Conservation (phyloP, 2,329 filamentous ascomycete genomes). For the Trichoderma harzianum region DNA sequence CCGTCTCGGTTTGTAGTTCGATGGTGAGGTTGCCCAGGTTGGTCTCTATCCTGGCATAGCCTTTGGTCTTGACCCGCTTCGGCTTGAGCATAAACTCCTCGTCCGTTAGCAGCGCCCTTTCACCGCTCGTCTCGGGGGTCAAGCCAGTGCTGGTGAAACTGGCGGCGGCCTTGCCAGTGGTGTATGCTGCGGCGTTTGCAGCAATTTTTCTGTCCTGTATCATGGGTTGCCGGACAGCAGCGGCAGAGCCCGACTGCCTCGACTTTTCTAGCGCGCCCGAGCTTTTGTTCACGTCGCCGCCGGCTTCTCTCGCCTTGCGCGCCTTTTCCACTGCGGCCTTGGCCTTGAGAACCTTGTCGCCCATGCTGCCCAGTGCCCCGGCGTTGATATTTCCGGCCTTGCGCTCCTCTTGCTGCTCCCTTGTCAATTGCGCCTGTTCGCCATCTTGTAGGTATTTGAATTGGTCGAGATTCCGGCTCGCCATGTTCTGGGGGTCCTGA, state of each 20-base stretch:
- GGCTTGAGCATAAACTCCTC: conserved; percentile 97
- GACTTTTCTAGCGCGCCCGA: conserved; percentile 41
- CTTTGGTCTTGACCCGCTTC: conserved; percentile 81
- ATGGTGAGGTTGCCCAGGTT: conserved; percentile 81
- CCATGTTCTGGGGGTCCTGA: conserved; percentile 90
- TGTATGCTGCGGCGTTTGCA: conserved; percentile 86
- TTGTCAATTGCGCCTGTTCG: conserved; percentile 62
- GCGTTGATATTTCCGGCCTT: conserved; percentile 71
- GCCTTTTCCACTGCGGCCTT: conserved; percentile 93
- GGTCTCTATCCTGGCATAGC: conserved; percentile 87
- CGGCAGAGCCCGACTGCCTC: conserved; percentile 9
- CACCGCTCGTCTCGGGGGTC: conserved; percentile 84
- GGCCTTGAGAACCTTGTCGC: conserved; percentile 81
- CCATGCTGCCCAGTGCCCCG: conserved; percentile 71
- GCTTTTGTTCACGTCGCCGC: conserved; percentile 55
- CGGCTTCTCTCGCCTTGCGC: conserved; percentile 65
- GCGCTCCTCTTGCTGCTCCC: conserved; percentile 66
- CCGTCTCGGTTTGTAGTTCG: conserved; percentile 85
- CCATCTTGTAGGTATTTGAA: conserved; percentile 91
- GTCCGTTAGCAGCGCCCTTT: conserved; percentile 80
- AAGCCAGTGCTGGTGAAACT: conserved; percentile 94
- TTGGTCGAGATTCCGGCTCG: conserved; percentile 74
- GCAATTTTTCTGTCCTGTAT: conserved; percentile 59
- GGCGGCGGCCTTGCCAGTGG: conserved; percentile 84
- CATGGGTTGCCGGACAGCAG: conserved; percentile 33